Evolutionary conservation across 768 basidiomycete genomes (phyloP).

Genomic region (Tricholoma sp.): DNA sequence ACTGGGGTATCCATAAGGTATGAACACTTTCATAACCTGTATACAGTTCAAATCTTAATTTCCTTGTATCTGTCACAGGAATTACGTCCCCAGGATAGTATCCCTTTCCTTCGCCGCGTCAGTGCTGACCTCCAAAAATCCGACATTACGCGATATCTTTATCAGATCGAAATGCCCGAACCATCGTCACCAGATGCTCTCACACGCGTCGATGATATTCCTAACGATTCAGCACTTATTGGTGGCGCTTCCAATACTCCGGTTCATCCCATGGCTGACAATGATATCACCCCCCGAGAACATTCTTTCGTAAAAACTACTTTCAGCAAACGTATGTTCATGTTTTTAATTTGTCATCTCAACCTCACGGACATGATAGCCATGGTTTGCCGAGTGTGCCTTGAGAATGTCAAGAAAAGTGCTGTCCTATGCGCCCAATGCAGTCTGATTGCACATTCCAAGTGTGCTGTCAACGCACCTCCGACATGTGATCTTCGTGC

Average conservation of each 20-base stretch:
- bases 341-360: conserved; percentile 4
- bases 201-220: conserved; percentile 28
- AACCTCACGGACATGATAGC: conserved; percentile 41
- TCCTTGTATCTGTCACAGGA: conserved; percentile 38
- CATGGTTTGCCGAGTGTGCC: conserved; percentile 83
- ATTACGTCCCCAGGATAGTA: conserved; percentile 87
- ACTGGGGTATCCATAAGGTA: conserved; percentile 79
- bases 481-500: conserved; percentile 80
- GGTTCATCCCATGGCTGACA: conserved; percentile 32
- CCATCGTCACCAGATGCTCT: conserved; percentile 33
- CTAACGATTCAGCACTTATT: conserved; percentile 30
- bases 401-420: conserved; percentile 72
- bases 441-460: conserved; percentile 82
- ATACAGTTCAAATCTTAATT: not conserved
- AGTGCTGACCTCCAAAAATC: conserved; percentile 80
- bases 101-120: conserved; percentile 90
- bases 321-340: conserved; percentile 80
- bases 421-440: conserved; percentile 88
- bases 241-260: conserved; percentile 37
- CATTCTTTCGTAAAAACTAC: conserved; percentile 91
- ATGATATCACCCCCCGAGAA: conserved; percentile 57
- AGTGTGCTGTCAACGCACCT: conserved; percentile 68
- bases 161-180: conserved; percentile 41
- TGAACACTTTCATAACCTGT: conserved; percentile 10
- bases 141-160: conserved; percentile 52